Evolutionary conservation across 1,284 basidiomycete genomes (phyloP), one percentile per base, ranked within the genome.

Genomic region (Malassezia pachydermatis): DNA sequence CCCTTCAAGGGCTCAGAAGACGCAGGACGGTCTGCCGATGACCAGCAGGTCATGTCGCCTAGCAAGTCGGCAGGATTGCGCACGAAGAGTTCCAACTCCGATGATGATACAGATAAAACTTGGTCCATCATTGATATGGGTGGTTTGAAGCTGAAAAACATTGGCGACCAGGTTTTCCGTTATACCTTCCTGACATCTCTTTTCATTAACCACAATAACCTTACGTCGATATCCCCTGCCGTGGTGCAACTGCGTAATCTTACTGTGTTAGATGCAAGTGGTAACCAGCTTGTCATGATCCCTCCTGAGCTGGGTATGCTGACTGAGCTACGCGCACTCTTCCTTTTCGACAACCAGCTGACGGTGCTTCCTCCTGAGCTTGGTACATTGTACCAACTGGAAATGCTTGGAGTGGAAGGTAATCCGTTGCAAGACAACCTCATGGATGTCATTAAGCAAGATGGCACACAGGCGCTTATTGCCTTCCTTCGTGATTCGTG

Each of bases 71-170:
- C 54, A 3, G 28, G 51, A 2, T 45, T 10, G 40, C 38, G 55
- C 14, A 41, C 45, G 5, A 10, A 50, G 5, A 28, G 32, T 14
- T 27, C 32, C 35, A 54, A 58, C 43, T 44, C 45, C n/a, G 32
- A 29, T 7, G 37, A 24, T 4, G 48, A 43, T 38, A 41, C 23
- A 16, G 41, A 34, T 19, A 46, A 28, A 14, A 57, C 63, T 5
- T 99, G 92, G 90, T 84, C 77, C 24, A 87, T 87, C 11, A 77
- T 99, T 51, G 92, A 99, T 74, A 88, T 99, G 81, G 92, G 94
- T 49, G 92, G 92, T 4, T 83, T 95, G 54, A 81, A 82, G 57
- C 81, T 98, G 70, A 92, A 92, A 78, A 88, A 85, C 60, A 77
- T 99, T 41, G 85, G 89, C 23, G 75, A 80, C 10, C 81, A 80